phyloP scores from a whole-genome alignment of 805 yeast species.

The Nakazawaea molendinolei region DNA sequence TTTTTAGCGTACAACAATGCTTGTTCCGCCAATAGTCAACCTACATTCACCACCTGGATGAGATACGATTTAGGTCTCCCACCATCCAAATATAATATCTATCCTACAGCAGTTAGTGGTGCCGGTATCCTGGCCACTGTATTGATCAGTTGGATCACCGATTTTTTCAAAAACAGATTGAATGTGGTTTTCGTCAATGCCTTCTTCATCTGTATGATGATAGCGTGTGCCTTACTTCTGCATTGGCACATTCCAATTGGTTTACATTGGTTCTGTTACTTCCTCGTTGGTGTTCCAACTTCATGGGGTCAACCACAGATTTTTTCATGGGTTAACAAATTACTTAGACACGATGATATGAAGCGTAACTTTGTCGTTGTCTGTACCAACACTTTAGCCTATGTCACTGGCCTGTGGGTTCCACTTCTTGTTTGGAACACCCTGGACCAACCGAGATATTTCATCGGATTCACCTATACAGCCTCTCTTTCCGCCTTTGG shows the following conservation, averaged over 20 bases:
- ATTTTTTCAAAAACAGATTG: conserved; percentile 26
- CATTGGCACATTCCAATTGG: conserved; percentile 43
- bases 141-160: conserved; percentile 29
- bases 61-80: conserved; percentile 27
- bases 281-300: conserved; percentile 40
- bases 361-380: conserved; percentile 31
- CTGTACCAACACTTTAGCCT: conserved; percentile 34
- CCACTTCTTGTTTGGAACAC: conserved; percentile 36
- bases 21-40: conserved; percentile 29
- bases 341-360: conserved; percentile 36
- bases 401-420: conserved; percentile 34
- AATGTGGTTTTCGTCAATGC: conserved; percentile 30
- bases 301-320: conserved; percentile 51
- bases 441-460: conserved; percentile 29
- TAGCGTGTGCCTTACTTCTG: conserved; percentile 37
- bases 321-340: conserved; percentile 49
- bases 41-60: conserved; percentile 42
- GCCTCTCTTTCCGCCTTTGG: conserved; percentile 29
- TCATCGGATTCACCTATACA: conserved; percentile 32
- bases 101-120: conserved; percentile 34
- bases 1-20: conserved; percentile 33
- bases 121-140: conserved; percentile 32
- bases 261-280: conserved; percentile 45
- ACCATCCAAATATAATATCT: conserved; percentile 30
- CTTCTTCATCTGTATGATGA: conserved; percentile 32